Percentiles rank a stretch among this genome's conserved stretches.
Conservation (phyloP, 73 alveolate genomes). For the Tetrahymena borealis region DNA sequence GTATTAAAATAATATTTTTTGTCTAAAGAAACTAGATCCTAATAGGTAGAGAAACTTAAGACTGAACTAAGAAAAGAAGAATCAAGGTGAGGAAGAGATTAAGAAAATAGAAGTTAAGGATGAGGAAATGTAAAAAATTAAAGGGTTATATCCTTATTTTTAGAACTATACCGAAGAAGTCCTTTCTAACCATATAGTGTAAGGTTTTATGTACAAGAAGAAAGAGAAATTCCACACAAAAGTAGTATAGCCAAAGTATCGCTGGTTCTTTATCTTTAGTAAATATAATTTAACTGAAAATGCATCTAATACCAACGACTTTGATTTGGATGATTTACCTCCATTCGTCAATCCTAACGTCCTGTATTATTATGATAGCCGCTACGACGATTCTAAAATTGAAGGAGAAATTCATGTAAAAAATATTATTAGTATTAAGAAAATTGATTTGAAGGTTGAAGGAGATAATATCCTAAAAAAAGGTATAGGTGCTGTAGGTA, state of each 20-base stretch:
- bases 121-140: neutral
- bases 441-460: neutral
- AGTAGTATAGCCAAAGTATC: neutral
- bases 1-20: neutral
- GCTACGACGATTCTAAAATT: neutral
- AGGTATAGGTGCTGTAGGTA: neutral
- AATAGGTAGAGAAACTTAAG: neutral
- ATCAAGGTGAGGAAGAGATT: neutral
- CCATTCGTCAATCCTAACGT: neutral
- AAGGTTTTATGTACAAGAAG: neutral
- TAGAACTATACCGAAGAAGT: neutral
- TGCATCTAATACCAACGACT: neutral
- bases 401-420: neutral
- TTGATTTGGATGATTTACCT: neutral
- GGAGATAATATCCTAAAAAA: neutral
- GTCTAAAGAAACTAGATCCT: neutral
- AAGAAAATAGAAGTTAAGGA: neutral
- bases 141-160: neutral
- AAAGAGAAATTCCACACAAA: neutral
- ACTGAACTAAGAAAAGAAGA: neutral
- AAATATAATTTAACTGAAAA: neutral
- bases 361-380: neutral
- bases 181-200: neutral
- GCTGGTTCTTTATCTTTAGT: neutral
- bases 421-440: neutral